Percentiles rank a stretch among this genome's conserved stretches.
These are phyloP conservation scores for Astrothelium subdiscretum DNA, from an alignment of 495 filamentous ascomycete species.

Conservation along the genomic window DNA sequence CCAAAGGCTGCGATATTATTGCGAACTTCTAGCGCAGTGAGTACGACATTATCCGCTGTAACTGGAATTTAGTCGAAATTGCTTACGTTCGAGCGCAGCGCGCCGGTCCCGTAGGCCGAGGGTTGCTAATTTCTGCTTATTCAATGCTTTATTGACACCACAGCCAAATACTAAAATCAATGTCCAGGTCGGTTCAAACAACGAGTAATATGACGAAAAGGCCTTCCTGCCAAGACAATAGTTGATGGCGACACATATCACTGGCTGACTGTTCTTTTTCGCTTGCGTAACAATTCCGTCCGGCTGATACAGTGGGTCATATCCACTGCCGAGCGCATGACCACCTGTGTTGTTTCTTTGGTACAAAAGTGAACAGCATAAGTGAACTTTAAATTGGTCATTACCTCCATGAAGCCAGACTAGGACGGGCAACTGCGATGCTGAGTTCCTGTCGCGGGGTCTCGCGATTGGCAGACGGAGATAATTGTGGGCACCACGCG, in stretches of 20 bases:
- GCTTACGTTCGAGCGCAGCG: constrained; percentile 29
- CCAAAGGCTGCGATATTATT: constrained; percentile 51
- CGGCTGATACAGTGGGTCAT: constrained; percentile 27
- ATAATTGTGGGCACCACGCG: constrained; percentile 36
- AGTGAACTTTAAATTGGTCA: not conserved
- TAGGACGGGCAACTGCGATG: constrained; percentile 30
- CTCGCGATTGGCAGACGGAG: constrained; percentile 37
- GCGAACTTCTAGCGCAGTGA: constrained; percentile 34
- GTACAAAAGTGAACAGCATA: constrained; percentile 28
- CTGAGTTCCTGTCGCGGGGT: constrained; percentile 14
- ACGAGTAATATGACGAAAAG: not conserved
- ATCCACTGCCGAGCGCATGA: constrained; percentile 26
- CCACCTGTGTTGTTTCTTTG: constrained; percentile 26
- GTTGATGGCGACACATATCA: constrained; percentile 37
- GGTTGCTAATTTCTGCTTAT: constrained; percentile 17
- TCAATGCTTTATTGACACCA: not conserved
- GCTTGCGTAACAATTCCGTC: constrained; percentile 36
- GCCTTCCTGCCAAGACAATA: constrained; percentile 34
- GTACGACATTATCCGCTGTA: not conserved
- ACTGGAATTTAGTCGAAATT: not conserved
- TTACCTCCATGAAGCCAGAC: constrained; percentile 31
- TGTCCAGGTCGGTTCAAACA: not conserved
- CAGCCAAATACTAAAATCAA: not conserved
- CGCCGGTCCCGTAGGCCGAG: constrained; percentile 36
- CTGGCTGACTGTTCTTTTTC: constrained; percentile 28